These are phyloP conservation scores for Fusarium udum DNA, from an alignment of 2,329 filamentous ascomycete species.

Conservation along the genomic window DNA sequence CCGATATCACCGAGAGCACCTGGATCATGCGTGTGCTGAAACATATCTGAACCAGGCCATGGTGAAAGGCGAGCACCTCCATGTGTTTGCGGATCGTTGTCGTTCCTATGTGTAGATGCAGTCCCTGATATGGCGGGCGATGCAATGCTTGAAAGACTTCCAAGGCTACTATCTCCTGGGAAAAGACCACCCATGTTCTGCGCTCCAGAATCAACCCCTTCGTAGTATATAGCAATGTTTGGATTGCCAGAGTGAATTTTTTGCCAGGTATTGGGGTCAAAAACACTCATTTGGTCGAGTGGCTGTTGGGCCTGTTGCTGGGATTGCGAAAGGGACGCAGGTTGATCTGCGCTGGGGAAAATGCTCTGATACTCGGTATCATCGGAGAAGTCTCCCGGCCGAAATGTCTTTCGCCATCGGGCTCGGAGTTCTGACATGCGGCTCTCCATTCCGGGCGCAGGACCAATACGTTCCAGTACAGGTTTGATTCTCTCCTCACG, in stretches of 20 bases:
- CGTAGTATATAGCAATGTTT: constrained; percentile 15
- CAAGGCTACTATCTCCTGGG: constrained; percentile 13
- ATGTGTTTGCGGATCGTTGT: background rate
- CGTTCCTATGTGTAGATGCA: constrained; percentile 3
- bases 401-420: constrained; percentile 33
- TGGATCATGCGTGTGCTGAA: background rate
- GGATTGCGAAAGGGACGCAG: background rate
- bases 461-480: constrained; percentile 29
- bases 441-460: constrained; percentile 34
- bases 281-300: background rate
- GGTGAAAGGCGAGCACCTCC: constrained; percentile 3
- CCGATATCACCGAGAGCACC: constrained; percentile 2
- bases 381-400: constrained; percentile 4
- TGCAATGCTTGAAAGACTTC: constrained; percentile 24
- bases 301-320: background rate
- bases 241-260: constrained; percentile 10
- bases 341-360: background rate
- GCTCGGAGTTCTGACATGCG: constrained; percentile 29
- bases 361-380: constrained; percentile 13
- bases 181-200: background rate
- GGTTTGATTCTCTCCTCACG: constrained; percentile 32
- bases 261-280: constrained; percentile 16
- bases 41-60: constrained; percentile 14
- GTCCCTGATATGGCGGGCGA: constrained; percentile 26
- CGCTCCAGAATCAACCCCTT: constrained; percentile 7